Base-by-base conservation (phyloP, 2,329 filamentous ascomycete genomes). In the Cryphonectria radicalis region DNA sequence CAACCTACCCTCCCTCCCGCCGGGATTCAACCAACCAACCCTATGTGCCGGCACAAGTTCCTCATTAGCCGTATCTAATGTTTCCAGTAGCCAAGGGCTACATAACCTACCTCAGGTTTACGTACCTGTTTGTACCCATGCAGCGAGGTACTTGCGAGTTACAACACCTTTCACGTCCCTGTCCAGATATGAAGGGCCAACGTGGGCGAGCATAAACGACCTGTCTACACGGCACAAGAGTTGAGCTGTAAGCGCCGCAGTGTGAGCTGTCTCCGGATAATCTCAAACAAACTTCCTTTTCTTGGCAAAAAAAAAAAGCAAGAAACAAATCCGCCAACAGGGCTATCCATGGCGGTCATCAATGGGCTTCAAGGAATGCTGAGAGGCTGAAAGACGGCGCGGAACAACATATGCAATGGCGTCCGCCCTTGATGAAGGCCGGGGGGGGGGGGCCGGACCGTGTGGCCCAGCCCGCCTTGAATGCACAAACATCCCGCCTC, bases 241-340 rank as follows among this genome's bases (percentile, higher is more conserved):
- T 19, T 60, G 57, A 42, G 22, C 43, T 19, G 28, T 19, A 55
- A 35, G 46, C 43, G 63, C 22, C 19, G 57, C 57, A 40, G 2
- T 19, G 59, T 35, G 59, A 37, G 59, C 32, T 37, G 59, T n/a
- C 32, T 66, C 63, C 46, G 46, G 63, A 35, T 32, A 66, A 40
- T 66, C 13, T 46, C 46, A 32, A 66, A 32, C 63, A 46, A 66
- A 55, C 32, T 66, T 55, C 14, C 8, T 53, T 37, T 22, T 22
- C 63, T 55, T 66, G 63, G 63, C 63, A n/a, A n/a, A n/a, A n/a
- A n/a, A n/a, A 19, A 32, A 55, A 53, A 40, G 63, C 63, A 66
- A 53, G 46, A 42, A 53, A 66, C 63, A 10, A 11, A 28, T 3
- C n/a, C 19, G 14, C 43, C 17, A 19, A 19, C 63, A 55, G 63